Conservation (phyloP, 2,329 filamentous ascomycete genomes). For the Lasiodiplodia theobromae region DNA sequence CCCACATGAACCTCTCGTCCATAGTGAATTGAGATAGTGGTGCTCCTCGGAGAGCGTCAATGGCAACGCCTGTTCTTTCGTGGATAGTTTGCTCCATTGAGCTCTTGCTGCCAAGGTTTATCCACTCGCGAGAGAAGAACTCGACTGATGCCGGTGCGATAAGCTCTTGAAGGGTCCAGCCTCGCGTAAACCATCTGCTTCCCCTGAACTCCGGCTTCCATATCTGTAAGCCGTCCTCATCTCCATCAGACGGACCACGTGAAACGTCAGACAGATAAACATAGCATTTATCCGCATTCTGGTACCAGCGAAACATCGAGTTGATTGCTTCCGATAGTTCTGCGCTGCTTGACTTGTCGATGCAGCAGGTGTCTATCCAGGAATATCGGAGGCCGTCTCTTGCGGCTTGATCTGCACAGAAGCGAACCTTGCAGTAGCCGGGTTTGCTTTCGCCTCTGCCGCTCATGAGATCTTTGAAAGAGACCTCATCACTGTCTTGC, state of each 20-base stretch:
- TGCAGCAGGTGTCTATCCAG: constrained; percentile 38
- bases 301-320: constrained; percentile 36
- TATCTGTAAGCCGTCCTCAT: neutral
- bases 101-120: constrained; percentile 4
- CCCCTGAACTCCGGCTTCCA: neutral
- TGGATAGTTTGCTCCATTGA: constrained; percentile 11
- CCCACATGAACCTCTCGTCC: neutral
- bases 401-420: neutral
- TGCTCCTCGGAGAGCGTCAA: neutral
- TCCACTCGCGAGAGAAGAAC: constrained; percentile 24
- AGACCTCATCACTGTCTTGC: constrained; percentile 12
- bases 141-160: constrained; percentile 21
- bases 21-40: neutral
- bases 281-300: constrained; percentile 30
- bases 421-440: constrained; percentile 2
- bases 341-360: constrained; percentile 32
- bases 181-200: constrained; percentile 29
- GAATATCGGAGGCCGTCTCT: neutral
- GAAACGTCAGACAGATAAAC: constrained; percentile 33
- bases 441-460: neutral
- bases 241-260: neutral
- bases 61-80: neutral
- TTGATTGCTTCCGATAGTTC: constrained; percentile 34
- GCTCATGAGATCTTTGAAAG: neutral
- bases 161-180: constrained; percentile 32